These are phyloP conservation scores for Metschnikowia gelsemii DNA, from an alignment of 805 yeast genomes.

Conservation along the genomic window DNA sequence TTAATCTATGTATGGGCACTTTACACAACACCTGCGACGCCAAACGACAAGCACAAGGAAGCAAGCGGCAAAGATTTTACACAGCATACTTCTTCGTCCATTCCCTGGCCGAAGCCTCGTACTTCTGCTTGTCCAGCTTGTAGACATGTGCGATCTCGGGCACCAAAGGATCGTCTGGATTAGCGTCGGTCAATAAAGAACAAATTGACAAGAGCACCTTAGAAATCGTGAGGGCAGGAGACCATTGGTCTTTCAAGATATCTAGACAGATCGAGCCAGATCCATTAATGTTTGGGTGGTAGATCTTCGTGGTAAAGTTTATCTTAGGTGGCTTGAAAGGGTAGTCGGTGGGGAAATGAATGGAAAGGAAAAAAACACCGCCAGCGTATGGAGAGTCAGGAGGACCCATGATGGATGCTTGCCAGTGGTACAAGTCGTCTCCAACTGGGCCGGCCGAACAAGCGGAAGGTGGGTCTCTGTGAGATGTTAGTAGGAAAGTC, in stretches of 20 bases:
- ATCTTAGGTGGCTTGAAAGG: conserved; percentile 97
- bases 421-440: conserved; percentile 98
- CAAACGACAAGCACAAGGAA: conserved; percentile 1
- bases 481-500: conserved; percentile 16
- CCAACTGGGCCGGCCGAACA: conserved; percentile 99
- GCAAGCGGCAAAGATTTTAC: conserved; percentile 28
- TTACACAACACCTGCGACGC: conserved; percentile 2
- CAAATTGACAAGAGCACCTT: conserved; percentile 93
- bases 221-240: conserved; percentile 95
- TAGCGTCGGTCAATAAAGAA: conserved; percentile 94
- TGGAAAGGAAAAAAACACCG: conserved; percentile 93
- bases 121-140: conserved; percentile 89
- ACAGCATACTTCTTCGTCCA: conserved; percentile 99
- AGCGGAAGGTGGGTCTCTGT: conserved; percentile 96
- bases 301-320: conserved; percentile 88
- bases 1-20: conserved; percentile 18
- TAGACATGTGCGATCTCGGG: conserved; percentile 97
- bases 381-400: conserved; percentile 86
- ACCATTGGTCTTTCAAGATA: conserved; percentile 97
- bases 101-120: conserved; percentile 95
- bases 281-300: conserved; percentile 95
- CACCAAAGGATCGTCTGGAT: conserved; percentile 98
- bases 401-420: conserved; percentile 99
- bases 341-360: conserved; percentile 98
- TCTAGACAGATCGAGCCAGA: conserved; percentile 96